Percentiles rank a stretch among this genome's conserved stretches.
Evolutionary conservation across 208 protist genomes (phyloP).

Genomic region (Spongospora subterranea): DNA sequence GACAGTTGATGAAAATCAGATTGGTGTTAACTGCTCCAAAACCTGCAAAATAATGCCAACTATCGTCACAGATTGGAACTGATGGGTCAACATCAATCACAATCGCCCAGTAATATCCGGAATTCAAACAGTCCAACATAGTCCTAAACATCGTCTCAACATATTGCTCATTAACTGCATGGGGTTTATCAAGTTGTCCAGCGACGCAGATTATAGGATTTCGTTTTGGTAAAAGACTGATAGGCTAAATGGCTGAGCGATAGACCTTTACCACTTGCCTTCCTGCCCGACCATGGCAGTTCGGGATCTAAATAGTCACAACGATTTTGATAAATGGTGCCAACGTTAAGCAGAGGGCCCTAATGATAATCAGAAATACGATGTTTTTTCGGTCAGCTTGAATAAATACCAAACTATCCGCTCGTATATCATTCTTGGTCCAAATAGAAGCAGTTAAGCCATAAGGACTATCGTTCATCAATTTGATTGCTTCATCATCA

Average conservation of each 20-base stretch:
- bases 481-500: conserved; percentile 39
- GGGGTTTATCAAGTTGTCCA: too few species aligned
- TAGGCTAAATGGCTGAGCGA: conserved; percentile 53
- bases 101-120: too few species aligned
- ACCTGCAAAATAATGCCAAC: neutral
- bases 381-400: neutral
- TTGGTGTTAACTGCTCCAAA: too few species aligned
- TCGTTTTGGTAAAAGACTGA: conserved; percentile 51
- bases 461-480: conserved; percentile 64
- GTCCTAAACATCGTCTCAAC: neutral
- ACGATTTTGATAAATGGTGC: conserved; percentile 44
- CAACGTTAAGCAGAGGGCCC: neutral
- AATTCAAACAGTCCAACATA: too few species aligned
- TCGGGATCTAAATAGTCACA: conserved; percentile 59
- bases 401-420: neutral
- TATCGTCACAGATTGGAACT: neutral
- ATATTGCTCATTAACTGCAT: neutral
- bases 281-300: conserved; percentile 55
- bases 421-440: conserved; percentile 20
- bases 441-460: conserved; percentile 64
- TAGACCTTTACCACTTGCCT: conserved; percentile 50
- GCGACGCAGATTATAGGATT: conserved; percentile 53
- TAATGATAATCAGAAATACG: neutral
- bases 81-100: neutral
- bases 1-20: neutral